phyloP scores from a whole-genome alignment of 1,284 basidiomycete genomes.

The Coriolopsis trogii region DNA sequence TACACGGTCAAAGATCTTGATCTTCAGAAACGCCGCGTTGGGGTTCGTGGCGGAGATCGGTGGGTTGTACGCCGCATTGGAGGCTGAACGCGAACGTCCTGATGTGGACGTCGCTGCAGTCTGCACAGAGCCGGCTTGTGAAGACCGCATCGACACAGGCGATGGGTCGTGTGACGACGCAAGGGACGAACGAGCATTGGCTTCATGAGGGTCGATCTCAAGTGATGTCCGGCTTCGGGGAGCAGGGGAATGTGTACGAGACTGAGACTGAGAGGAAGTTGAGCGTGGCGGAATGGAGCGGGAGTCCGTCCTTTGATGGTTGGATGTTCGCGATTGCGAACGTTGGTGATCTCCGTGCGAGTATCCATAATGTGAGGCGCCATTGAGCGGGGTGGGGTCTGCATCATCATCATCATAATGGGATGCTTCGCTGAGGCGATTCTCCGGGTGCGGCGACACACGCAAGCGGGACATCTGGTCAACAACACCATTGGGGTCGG shows the following conservation, averaged over 20 bases:
- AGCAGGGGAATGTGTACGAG: conserved; percentile 50
- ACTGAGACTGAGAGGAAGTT: conserved; percentile 43
- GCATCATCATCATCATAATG: conserved; percentile 32
- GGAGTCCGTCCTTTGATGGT: conserved; percentile 55
- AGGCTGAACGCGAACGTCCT: conserved; percentile 58
- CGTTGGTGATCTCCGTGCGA: conserved; percentile 12
- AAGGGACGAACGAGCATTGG: conserved; percentile 33
- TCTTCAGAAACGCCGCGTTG: conserved; percentile 90
- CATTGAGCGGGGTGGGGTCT: conserved; percentile 15
- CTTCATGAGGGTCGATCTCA: conserved; percentile 31
- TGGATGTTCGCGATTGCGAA: conserved; percentile 22
- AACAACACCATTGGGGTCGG: conserved; percentile 31
- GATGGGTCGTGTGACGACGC: conserved; percentile 42
- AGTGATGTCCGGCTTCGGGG: conserved; percentile 29
- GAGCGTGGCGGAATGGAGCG: conserved; percentile 32
- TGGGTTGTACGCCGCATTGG: conserved; percentile 58
- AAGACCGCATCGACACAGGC: conserved; percentile 50
- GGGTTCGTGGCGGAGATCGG: conserved; percentile 76
- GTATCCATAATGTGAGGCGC: conserved; percentile 22
- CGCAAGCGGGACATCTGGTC: conserved; percentile 30
- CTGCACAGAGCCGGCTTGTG: conserved; percentile 45
- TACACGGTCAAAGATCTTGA: conserved; percentile 94
- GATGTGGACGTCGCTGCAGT: conserved; percentile 38
- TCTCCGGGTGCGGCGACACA: conserved; percentile 20
- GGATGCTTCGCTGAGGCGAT: conserved; percentile 30